Percentiles rank a stretch among this genome's conserved stretches.
These are phyloP conservation scores for Eucalyptus melliodora DNA, from an alignment of 345 rosid genomes.

Conservation along the genomic window DNA sequence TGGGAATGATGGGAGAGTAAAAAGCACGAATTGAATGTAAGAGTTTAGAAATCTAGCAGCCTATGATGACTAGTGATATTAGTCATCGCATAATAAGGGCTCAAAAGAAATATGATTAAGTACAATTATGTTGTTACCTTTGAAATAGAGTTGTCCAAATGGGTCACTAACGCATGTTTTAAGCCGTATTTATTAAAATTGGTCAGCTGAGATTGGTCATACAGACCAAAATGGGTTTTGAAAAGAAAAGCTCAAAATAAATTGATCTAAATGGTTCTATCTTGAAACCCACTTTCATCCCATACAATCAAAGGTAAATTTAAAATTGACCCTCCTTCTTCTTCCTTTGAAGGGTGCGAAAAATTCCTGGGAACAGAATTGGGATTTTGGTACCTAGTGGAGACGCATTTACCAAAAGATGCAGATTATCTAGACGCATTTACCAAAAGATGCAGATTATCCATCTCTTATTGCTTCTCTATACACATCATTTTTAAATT, in stretches of 20 bases:
- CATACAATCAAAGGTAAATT: neutral
- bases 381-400: neutral
- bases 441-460: neutral
- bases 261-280: neutral
- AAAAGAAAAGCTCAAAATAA: neutral
- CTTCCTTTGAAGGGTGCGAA: neutral
- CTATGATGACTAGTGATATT: neutral
- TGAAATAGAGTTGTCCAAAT: neutral
- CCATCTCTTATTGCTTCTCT: neutral
- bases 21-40: neutral
- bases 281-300: neutral
- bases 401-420: neutral
- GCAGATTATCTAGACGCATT: neutral
- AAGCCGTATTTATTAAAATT: too few species aligned
- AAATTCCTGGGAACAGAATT: neutral
- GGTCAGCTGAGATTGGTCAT: too few species aligned
- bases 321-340: neutral
- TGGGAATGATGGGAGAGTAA: constrained; percentile 10
- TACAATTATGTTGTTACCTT: neutral
- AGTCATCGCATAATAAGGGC: neutral
- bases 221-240: neutral
- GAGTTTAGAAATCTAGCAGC: neutral
- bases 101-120: neutral
- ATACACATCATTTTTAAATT: neutral
- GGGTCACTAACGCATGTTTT: neutral